A percentile compares a stretch with the other conserved stretches of the same genome.
phyloP scores from a whole-genome alignment of 306 rosid genomes.

The Geum urbanum region DNA sequence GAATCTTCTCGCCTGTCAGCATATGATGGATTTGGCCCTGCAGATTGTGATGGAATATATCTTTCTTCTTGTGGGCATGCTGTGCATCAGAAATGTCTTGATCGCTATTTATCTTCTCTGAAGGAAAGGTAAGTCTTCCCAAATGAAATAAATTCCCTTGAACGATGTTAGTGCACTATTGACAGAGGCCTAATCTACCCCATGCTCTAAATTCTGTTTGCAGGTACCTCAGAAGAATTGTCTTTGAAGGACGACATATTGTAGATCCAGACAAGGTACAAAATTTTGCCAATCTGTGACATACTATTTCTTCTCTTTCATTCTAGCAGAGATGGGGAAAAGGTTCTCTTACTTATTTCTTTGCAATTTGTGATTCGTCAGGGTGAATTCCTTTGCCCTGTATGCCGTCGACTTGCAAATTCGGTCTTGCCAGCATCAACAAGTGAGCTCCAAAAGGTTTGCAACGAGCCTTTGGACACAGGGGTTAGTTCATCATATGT shows the following conservation, averaged over 20 bases:
- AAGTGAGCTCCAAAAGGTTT: constrained; percentile 46
- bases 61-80: constrained; percentile 99
- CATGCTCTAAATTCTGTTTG: constrained; percentile 21
- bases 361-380: constrained; percentile 19
- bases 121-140: constrained; percentile 67
- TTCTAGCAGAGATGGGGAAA: constrained; percentile 12
- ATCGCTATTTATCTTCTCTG: constrained; percentile 74
- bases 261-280: constrained; percentile 90
- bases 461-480: constrained; percentile 37
- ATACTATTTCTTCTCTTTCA: neutral
- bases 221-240: constrained; percentile 85
- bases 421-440: constrained; percentile 71
- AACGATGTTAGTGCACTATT: neutral
- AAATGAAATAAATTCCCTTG: constrained; percentile 2
- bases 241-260: constrained; percentile 97
- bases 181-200: neutral
- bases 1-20: constrained; percentile 44
- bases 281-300: neutral
- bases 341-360: constrained; percentile 18
- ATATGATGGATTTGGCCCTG: constrained; percentile 71
- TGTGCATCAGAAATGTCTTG: constrained; percentile 92
- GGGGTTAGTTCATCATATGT: constrained; percentile 34
- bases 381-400: constrained; percentile 99
- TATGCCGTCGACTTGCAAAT: constrained; percentile 93
- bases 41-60: constrained; percentile 80